Evolutionary conservation across 257 asterid species (phyloP), one percentile per base, ranked within the genome.

Genomic region (Forsythia suspensa): DNA sequence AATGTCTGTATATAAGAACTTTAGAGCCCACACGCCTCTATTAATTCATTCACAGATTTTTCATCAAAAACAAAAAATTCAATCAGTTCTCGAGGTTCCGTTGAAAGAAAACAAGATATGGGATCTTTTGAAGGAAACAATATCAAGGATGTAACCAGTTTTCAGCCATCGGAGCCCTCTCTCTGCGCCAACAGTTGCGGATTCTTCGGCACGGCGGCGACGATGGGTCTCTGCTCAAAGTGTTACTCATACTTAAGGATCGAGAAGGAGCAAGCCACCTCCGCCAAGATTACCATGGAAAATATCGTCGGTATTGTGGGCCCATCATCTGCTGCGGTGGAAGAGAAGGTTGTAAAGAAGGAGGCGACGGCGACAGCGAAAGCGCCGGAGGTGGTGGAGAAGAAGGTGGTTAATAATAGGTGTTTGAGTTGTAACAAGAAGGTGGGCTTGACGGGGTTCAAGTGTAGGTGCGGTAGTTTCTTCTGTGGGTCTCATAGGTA

Each of bases 401-500:
- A 20, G 38, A 66, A 39, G 72, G n/a, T 52, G 77, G 38, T 9
- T 3, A 75, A 74, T 40, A 83, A 82, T 39, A 66, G 90, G 77
- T 88, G 92, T 72, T 42, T 43, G 8, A 67, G 80, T 20, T 86
- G 89, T 34, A 86, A 80, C 66, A 85, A 81, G 79, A 88, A 86
- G 51, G 84, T 86, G 0, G 88, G 86, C 1, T 78, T 85, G 29
- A 66, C 82, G 85, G 89, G 88, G 11, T 86, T 85, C 40, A 37
- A 79, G 75, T 86, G 90, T 71, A 76, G 83, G 73, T 86, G 92
- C 69, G 90, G 89, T 8, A 42, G 78, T 73, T 81, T 86, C 15
- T 86, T 86, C 70, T 88, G 92, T 72, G 92, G 90, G 75, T 46
- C 69, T 41, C 90, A 88, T 55, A 77, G 90, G 73, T 86, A 86